A percentile compares a stretch with the other conserved stretches of the same genome.
These are phyloP conservation scores for Trichodelitschia bisporula DNA, from an alignment of 495 filamentous ascomycete genomes.

Conservation along the genomic window DNA sequence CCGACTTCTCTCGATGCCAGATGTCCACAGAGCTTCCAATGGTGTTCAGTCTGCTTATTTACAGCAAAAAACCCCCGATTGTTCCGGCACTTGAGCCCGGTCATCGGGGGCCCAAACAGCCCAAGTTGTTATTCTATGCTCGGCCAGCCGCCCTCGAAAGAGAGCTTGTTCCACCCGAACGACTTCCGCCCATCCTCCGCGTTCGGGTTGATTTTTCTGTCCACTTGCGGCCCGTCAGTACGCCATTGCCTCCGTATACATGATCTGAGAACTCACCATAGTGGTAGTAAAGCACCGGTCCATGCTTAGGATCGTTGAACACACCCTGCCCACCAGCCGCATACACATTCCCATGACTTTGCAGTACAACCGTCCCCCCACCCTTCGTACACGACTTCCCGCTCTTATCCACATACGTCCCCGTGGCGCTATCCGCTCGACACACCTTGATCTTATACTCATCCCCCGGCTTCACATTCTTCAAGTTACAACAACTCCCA, in stretches of 20 bases:
- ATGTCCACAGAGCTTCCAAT: too few relatives aligned
- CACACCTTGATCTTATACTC: constrained; percentile 38
- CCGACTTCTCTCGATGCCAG: too few relatives aligned
- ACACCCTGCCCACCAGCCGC: constrained; percentile 46
- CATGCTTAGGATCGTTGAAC: constrained; percentile 21
- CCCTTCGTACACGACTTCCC: constrained; percentile 28
- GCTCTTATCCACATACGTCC: constrained; percentile 25
- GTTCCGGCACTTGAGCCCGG: too few relatives aligned
- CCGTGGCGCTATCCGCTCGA: neutral
- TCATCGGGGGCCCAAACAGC: too few relatives aligned
- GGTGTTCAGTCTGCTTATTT: too few relatives aligned
- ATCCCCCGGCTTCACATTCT: constrained; percentile 21
- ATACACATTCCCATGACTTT: constrained; percentile 37
- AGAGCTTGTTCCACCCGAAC: too few relatives aligned
- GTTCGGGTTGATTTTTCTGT: too few relatives aligned
- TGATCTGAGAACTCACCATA: constrained; percentile 19
- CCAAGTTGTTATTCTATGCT: too few relatives aligned
- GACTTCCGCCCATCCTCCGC: too few relatives aligned
- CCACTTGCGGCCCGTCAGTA: neutral
- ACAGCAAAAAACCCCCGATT: too few relatives aligned
- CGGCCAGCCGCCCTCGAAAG: too few relatives aligned
- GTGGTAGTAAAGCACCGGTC: constrained; percentile 45
- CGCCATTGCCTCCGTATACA: neutral
- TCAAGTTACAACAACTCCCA: constrained; percentile 36
- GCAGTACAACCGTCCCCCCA: constrained; percentile 38